Evolutionary conservation across 208 protist species (phyloP).

Genomic region (Herpetomonas tarakana): DNA sequence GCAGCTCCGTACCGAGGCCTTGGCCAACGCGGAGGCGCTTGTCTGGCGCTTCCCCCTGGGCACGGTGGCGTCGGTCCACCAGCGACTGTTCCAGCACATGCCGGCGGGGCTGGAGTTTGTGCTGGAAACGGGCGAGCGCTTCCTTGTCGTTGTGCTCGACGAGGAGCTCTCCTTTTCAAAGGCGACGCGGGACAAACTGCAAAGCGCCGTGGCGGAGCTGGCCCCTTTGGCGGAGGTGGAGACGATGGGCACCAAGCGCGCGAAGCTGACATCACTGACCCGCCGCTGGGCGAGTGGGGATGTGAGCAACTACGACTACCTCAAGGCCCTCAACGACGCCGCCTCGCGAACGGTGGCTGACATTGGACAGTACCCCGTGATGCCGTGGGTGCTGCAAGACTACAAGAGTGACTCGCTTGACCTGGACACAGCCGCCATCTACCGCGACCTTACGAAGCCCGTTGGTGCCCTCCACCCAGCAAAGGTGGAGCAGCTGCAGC

Average conservation of each 20-base stretch:
- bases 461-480: conserved; percentile 91
- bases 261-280: conserved; percentile 25
- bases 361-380: conserved; percentile 93
- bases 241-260: conserved; percentile 34
- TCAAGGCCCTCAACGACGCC: conserved; percentile 86
- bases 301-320: conserved; percentile 91
- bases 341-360: conserved; percentile 89
- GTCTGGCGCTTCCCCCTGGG: conserved; percentile 59
- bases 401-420: conserved; percentile 72
- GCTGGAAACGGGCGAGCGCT: conserved; percentile 48
- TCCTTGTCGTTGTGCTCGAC: conserved; percentile 63
- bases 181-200: conserved; percentile 28
- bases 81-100: conserved; percentile 72
- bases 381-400: conserved; percentile 92
- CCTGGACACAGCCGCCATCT: conserved; percentile 64
- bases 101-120: conserved; percentile 57
- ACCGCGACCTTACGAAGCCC: conserved; percentile 92
- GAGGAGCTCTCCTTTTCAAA: conserved; percentile 66
- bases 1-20: conserved; percentile 48
- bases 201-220: conserved; percentile 22
- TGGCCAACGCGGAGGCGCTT: conserved; percentile 28
- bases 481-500: conserved; percentile 59
- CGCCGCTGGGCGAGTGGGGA: conserved; percentile 75
- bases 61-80: conserved; percentile 35
- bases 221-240: conserved; percentile 30